A percentile compares a stretch with the other conserved stretches of the same genome.
Evolutionary conservation across 2,329 filamentous ascomycete genomes (phyloP).

Genomic region (Pseudogymnoascus sp.): DNA sequence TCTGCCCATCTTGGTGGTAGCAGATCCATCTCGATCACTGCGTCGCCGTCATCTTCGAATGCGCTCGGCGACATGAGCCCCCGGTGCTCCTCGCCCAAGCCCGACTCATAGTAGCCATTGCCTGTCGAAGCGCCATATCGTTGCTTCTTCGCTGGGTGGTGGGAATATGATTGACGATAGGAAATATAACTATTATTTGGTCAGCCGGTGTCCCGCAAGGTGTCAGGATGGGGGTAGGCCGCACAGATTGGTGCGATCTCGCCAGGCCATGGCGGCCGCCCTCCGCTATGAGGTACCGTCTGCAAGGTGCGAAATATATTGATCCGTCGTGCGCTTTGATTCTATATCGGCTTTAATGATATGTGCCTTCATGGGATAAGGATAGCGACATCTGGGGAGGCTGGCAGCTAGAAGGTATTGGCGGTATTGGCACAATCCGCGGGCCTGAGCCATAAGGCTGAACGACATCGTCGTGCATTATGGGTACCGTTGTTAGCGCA

Average conservation of each 20-base stretch:
- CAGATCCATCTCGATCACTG: conserved; percentile 96
- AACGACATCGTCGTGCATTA: conserved; percentile 8
- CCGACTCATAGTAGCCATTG: conserved; percentile 54
- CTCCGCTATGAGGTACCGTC: conserved; percentile 1
- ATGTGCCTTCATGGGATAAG: neutral
- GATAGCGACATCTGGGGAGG: neutral
- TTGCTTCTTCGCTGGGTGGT: conserved; percentile 82
- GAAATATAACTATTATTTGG: conserved; percentile 72
- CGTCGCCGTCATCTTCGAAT: conserved; percentile 81
- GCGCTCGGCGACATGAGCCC: conserved; percentile 77
- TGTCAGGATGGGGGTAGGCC: conserved; percentile 27
- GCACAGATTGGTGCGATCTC: conserved; percentile 97
- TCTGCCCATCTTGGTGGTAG: conserved; percentile 94
- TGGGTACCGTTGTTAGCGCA: conserved; percentile 4
- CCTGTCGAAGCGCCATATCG: conserved; percentile 46
- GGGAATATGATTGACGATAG: conserved; percentile 96
- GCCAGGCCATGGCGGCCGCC: conserved; percentile 72
- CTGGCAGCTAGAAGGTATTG: conserved; percentile 6
- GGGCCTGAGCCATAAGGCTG: conserved; percentile 6
- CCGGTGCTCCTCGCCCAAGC: conserved; percentile 59
- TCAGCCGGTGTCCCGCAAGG: conserved; percentile 26
- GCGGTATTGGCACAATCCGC: conserved; percentile 7
- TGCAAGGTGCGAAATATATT: conserved; percentile 2
- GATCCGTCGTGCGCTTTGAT: neutral
- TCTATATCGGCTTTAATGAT: neutral